Evolutionary conservation across 2,329 filamentous ascomycete species (phyloP).

Genomic region (Aureobasidium musti): DNA sequence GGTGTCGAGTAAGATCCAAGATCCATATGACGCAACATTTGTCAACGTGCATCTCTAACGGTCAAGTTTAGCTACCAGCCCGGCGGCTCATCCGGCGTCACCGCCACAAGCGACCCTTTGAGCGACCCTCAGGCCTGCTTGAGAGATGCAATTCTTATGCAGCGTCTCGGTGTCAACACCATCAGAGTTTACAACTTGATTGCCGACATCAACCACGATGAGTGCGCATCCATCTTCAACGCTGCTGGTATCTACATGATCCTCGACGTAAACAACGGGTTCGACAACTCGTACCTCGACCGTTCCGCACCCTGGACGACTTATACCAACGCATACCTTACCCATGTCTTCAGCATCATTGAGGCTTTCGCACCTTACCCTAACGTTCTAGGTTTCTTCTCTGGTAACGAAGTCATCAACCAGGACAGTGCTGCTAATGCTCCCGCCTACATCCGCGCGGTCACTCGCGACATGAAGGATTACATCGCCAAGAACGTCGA

Average conservation of each 20-base stretch:
- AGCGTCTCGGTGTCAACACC: conserved; percentile 61
- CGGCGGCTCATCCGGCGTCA: conserved; percentile 58
- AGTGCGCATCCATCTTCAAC: conserved; percentile 63
- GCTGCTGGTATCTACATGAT: conserved; percentile 67
- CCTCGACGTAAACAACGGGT: conserved; percentile 65
- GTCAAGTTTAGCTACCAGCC: conserved; percentile 52
- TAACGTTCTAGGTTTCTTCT: conserved; percentile 67
- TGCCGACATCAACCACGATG: conserved; percentile 57
- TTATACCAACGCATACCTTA: conserved; percentile 59
- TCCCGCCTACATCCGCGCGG: conserved; percentile 61
- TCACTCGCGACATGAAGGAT: conserved; percentile 67
- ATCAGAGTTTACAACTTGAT: conserved; percentile 63
- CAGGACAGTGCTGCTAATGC: conserved; percentile 41
- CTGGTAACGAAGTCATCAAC: conserved; percentile 69
- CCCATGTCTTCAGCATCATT: conserved; percentile 62
- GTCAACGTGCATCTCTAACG: conserved; percentile 9
- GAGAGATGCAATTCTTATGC: conserved; percentile 57
- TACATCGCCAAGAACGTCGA: conserved; percentile 62
- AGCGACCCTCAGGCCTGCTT: conserved; percentile 56
- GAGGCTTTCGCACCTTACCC: conserved; percentile 68
- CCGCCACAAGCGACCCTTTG: conserved; percentile 51
- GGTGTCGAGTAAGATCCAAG: conserved; percentile 51
- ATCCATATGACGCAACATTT: conserved; percentile 1
- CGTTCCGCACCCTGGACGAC: conserved; percentile 56
- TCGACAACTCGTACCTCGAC: conserved; percentile 59